These are phyloP conservation scores for Cyamopsis tetragonoloba DNA, from an alignment of 306 rosid species.

Conservation along the genomic window DNA sequence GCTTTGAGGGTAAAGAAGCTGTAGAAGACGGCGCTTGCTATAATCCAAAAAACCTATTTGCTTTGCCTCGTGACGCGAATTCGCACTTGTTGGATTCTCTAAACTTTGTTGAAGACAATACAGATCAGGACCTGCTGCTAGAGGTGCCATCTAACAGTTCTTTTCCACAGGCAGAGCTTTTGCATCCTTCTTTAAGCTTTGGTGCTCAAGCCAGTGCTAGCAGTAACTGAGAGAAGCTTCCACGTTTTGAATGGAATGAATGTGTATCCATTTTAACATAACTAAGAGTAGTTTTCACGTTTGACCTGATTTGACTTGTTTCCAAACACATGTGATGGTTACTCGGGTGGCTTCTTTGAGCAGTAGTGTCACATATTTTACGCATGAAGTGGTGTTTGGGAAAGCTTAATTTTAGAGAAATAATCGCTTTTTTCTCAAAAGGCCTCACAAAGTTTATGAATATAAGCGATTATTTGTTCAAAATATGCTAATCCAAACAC, in stretches of 20 bases:
- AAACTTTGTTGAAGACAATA: constrained; percentile 62
- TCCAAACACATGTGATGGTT: too few species aligned
- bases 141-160: constrained; percentile 82
- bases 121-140: constrained; percentile 75
- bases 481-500: too few species aligned
- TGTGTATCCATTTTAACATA: too few species aligned
- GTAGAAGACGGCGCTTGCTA: constrained; percentile 65
- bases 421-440: too few species aligned
- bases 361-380: constrained; percentile 36
- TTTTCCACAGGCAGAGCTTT: constrained; percentile 89
- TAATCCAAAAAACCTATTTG: constrained; percentile 83
- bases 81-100: constrained; percentile 61
- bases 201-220: constrained; percentile 83
- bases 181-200: constrained; percentile 49
- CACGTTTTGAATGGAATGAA: too few species aligned
- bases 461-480: too few species aligned
- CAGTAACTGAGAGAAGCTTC: constrained; percentile 72
- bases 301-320: too few species aligned
- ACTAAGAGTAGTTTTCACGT: too few species aligned
- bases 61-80: constrained; percentile 77
- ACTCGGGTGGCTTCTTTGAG: constrained; percentile 24
- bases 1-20: constrained; percentile 56
- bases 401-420: too few species aligned
- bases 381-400: too few species aligned
- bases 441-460: too few species aligned